Evolutionary conservation across 1,284 basidiomycete genomes (phyloP), one percentile per base, ranked within the genome.

Genomic region (Apiotrichum sp.): DNA sequence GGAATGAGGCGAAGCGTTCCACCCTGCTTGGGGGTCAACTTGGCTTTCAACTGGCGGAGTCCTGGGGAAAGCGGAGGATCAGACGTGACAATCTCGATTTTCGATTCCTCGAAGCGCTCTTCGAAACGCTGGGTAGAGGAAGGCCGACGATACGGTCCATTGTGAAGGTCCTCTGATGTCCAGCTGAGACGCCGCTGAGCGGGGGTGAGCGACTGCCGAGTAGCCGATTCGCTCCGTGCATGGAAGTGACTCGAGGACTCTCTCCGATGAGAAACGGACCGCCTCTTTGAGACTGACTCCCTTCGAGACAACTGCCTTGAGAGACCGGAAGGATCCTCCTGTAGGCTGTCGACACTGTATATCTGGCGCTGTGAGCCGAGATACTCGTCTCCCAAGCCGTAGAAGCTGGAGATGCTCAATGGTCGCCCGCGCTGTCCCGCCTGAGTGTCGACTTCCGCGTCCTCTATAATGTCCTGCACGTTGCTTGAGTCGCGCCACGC

Each of bases 171-270:
- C n/a, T 58, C 51, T 0, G 63, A 56, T 4, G 55, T 55, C 71
- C 71, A 71, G 22, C 61, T 65, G 3, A 71, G 56, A 5, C 66
- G 58, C 36, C 64, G 65, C 49, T 68, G 66, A 10, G 65, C 65
- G 3, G 40, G 50, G n/a, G 60, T 67, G n/a, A 69, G 42, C 34
- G 29, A n/a, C 6, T 16, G 36, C 22, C 22, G 22, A 22, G 22
- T 22, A 22, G 22, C 22, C 22, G 22, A 22, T 22, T 22, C 22
- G 22, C 22, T 22, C 22, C 22, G 22, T 22, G 22, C 22, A 22
- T 22, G 22, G 22, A 22, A 22, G 22, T 22, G 22, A 22, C 22
- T 22, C 22, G 22, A 22, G 22, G 22, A 22, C 22, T 22, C 22
- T 22, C 22, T 22, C 22, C 22, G 22, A 22, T 22, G 22, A 22